These are phyloP conservation scores for Neoascochyta sp. DNA, from an alignment of 2,329 filamentous ascomycete genomes.

Conservation along the genomic window DNA sequence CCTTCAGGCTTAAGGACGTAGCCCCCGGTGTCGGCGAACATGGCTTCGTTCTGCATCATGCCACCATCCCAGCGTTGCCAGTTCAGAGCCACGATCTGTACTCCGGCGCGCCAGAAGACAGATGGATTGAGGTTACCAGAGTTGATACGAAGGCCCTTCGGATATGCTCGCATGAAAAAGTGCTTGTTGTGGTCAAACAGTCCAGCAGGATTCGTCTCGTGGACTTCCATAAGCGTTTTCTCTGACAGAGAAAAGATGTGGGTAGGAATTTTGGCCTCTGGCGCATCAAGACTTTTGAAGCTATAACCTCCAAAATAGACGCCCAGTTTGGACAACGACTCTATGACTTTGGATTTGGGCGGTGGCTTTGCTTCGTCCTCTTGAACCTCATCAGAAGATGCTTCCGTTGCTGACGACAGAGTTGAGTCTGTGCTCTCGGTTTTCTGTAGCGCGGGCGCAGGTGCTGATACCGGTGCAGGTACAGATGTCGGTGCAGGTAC, in stretches of 20 bases:
- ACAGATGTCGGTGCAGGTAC: no score
- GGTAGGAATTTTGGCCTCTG: conserved; percentile 54
- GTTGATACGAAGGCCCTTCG: conserved; percentile 73
- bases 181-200: conserved; percentile 79
- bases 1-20: conserved; percentile 82
- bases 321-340: conserved; percentile 68
- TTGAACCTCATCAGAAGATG: conserved; percentile 37
- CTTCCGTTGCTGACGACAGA: conserved; percentile 14
- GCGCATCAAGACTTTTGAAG: conserved; percentile 68
- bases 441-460: conserved; percentile 21
- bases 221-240: conserved; percentile 62
- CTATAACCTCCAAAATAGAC: conserved; percentile 85
- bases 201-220: conserved; percentile 51
- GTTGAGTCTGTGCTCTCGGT: conserved; percentile 20
- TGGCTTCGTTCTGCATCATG: conserved; percentile 93
- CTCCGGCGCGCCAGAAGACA: conserved; percentile 80
- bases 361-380: conserved; percentile 51
- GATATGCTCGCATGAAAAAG: conserved; percentile 84
- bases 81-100: conserved; percentile 88
- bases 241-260: conserved; percentile 65
- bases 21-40: conserved; percentile 77
- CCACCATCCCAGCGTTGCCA: conserved; percentile 90
- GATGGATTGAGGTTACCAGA: conserved; percentile 86
- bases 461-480: no score
- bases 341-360: conserved; percentile 58